These are phyloP conservation scores for Ramicandelaber brevisporus DNA, from an alignment of 192 early-diverging fungal species.

Conservation along the genomic window DNA sequence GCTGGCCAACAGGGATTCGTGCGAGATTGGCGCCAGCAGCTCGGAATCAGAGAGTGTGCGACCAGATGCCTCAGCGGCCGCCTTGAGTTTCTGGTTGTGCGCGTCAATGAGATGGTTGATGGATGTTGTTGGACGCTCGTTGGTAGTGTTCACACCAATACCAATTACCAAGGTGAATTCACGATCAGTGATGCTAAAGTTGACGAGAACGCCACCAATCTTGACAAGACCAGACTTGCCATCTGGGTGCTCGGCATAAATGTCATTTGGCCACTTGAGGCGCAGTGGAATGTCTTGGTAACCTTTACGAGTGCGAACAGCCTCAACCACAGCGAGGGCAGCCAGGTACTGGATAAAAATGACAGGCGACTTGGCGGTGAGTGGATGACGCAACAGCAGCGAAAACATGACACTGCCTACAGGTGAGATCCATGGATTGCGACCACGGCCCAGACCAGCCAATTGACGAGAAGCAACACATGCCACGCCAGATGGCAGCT, in stretches of 20 bases:
- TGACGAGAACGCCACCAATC: conserved; percentile 78
- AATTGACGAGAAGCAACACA: conserved; percentile 58
- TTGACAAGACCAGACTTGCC: conserved; percentile 25
- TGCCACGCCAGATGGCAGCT: conserved; percentile 53
- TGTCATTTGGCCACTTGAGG: conserved; percentile 97
- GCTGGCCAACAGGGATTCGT: conserved; percentile 36
- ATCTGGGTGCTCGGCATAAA: conserved; percentile 39
- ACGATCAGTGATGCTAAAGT: conserved; percentile 39
- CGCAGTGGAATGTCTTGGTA: conserved; percentile 59
- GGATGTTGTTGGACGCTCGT: conserved; percentile 60
- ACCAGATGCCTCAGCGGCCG: too few relatives aligned
- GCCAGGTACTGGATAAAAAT: conserved; percentile 92
- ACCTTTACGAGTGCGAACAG: conserved; percentile 32
- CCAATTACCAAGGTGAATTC: conserved; percentile 68
- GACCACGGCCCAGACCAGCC: conserved; percentile 71
- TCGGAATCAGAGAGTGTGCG: too few relatives aligned
- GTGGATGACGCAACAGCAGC: conserved; percentile 44
- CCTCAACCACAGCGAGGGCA: conserved; percentile 59
- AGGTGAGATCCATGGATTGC: conserved; percentile 89
- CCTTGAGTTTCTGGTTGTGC: conserved; percentile 25
- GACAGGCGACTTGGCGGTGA: conserved; percentile 26
- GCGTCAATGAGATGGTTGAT: conserved; percentile 53
- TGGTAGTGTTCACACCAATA: conserved; percentile 65
- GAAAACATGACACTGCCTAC: conserved; percentile 75
- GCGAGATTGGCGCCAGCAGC: conserved; percentile 23